Evolutionary conservation across 345 rosid species (phyloP).

Genomic region (Citrus australasica): DNA sequence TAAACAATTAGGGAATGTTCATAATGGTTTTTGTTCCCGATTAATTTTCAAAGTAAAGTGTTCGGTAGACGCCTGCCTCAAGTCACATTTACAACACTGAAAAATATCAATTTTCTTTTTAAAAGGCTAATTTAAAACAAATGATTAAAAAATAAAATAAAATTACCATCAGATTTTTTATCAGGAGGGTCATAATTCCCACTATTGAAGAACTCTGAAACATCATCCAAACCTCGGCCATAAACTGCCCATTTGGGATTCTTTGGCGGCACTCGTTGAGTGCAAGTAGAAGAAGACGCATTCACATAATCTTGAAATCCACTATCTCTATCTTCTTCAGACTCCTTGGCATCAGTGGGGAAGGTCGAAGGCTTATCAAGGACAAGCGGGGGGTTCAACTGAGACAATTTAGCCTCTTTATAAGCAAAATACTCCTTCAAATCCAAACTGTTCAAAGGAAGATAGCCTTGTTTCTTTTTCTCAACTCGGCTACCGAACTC

Average conservation of each 20-base stretch:
- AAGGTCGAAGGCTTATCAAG: slow-evolving; percentile 53
- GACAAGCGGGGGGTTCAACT: slow-evolving; percentile 65
- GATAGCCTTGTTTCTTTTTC: slow-evolving; percentile 54
- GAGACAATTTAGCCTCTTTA: slow-evolving; percentile 62
- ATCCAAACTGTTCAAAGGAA: slow-evolving; percentile 57
- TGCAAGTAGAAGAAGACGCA: slow-evolving; percentile 13
- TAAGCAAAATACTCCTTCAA: slow-evolving; percentile 55
- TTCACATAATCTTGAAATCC: slow-evolving; percentile 7
- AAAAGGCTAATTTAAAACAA: too few relatives aligned
- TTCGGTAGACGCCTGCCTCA: too few relatives aligned
- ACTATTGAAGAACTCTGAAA: slow-evolving; percentile 59
- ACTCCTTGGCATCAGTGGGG: slow-evolving; percentile 13
- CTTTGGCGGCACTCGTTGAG: slow-evolving; percentile 63
- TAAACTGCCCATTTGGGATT: slow-evolving; percentile 94
- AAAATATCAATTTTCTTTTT: background rate
- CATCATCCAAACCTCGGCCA: slow-evolving; percentile 83
- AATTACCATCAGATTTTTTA: slow-evolving; percentile 56
- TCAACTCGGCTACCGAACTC: slow-evolving; percentile 79
- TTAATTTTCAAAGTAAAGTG: background rate
- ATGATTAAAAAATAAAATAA: background rate
- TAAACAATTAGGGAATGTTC: background rate
- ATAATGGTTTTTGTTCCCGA: too few relatives aligned
- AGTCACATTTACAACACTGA: too few relatives aligned
- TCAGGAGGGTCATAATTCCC: slow-evolving; percentile 51
- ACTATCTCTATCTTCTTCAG: slow-evolving; percentile 10